These are phyloP conservation scores for Sordariomycetes sp. DNA, from an alignment of 2,329 filamentous ascomycete genomes.

Conservation along the genomic window DNA sequence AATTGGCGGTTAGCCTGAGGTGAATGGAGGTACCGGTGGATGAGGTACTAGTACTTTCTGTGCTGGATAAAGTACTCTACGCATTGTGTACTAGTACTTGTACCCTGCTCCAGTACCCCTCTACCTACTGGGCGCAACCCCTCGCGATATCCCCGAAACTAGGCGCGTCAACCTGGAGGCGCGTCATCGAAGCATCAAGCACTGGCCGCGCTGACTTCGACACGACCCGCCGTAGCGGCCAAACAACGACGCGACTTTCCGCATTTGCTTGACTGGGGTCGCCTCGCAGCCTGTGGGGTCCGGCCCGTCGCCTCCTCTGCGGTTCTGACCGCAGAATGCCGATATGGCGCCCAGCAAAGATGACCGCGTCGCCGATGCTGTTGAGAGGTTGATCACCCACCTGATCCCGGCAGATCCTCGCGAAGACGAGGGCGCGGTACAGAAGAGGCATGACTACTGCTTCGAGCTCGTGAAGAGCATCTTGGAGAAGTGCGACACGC, in stretches of 20 bases:
- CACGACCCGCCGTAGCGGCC: background rate
- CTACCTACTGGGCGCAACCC: background rate
- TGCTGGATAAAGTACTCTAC: no score
- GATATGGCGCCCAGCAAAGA: conserved; percentile 36
- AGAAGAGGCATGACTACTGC: conserved; percentile 54
- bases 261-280: background rate
- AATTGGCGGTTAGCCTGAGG: background rate
- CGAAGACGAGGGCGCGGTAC: conserved; percentile 53
- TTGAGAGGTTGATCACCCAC: conserved; percentile 65
- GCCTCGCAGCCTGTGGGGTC: background rate
- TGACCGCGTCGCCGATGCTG: conserved; percentile 63
- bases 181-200: background rate
- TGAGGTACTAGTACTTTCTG: background rate
- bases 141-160: background rate
- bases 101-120: background rate
- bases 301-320: background rate
- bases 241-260: background rate
- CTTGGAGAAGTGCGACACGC: conserved; percentile 29
- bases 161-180: background rate
- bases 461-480: conserved; percentile 37
- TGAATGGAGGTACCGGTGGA: background rate
- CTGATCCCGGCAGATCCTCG: conserved; percentile 53
- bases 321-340: conserved; percentile 23
- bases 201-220: background rate
- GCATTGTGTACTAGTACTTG: background rate